Evolutionary conservation across 257 asterid species (phyloP).

Genomic region (Solanum acaule): DNA sequence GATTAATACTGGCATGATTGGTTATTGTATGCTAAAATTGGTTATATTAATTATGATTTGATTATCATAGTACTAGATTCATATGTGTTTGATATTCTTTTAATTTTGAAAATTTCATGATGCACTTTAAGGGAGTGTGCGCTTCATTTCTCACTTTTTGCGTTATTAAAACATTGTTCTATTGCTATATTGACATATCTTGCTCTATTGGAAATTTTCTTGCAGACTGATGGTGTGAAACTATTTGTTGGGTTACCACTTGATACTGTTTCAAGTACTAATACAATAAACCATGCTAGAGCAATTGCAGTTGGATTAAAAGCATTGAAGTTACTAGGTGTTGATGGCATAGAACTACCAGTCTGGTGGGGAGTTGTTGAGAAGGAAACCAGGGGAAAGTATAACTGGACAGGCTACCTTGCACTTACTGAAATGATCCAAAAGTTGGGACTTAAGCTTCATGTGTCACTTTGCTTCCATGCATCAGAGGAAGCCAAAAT

Average conservation of each 20-base stretch:
- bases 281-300: constrained; percentile 49
- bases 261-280: constrained; percentile 52
- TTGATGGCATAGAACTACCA: constrained; percentile 86
- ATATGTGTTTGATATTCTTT: neutral
- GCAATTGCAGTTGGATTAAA: constrained; percentile 75
- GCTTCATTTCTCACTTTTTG: neutral
- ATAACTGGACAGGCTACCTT: constrained; percentile 68
- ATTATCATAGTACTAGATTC: neutral
- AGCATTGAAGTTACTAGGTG: constrained; percentile 74
- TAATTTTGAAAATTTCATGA: neutral
- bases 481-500: constrained; percentile 35
- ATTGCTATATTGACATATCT: neutral
- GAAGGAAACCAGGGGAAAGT: constrained; percentile 53
- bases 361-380: constrained; percentile 96
- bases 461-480: constrained; percentile 62
- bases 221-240: constrained; percentile 45
- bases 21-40: neutral
- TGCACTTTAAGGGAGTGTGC: neutral
- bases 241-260: constrained; percentile 78
- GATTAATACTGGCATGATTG: neutral
- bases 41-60: neutral
- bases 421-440: constrained; percentile 54
- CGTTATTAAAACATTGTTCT: neutral
- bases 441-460: constrained; percentile 60
- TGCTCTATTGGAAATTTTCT: neutral